These are phyloP conservation scores for Brachypodium distachyon DNA, from an alignment of 202 grass and related monocot genomes.

Conservation along the genomic window DNA sequence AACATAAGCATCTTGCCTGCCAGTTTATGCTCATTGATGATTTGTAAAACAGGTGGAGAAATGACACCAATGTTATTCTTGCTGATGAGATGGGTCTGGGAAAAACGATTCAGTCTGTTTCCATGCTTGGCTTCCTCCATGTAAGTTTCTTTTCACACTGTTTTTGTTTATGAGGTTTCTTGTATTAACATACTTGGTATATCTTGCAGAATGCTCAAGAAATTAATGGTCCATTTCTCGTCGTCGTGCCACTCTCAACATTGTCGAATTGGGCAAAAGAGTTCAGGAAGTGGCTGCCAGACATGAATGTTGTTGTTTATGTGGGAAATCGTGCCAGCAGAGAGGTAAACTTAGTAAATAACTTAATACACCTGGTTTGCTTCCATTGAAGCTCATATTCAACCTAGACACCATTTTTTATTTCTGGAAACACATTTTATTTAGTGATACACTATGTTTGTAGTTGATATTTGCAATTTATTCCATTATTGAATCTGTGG, in stretches of 20 bases:
- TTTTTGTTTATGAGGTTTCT: conserved; percentile 5
- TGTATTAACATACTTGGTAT: conserved; percentile 15
- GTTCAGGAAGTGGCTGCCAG: conserved; percentile 93
- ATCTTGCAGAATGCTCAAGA: conserved; percentile 84
- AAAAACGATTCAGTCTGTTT: conserved; percentile 98
- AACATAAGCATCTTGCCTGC: conserved; percentile 6
- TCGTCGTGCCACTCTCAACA: conserved; percentile 97
- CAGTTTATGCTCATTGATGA: background rate
- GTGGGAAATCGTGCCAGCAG: conserved; percentile 99
- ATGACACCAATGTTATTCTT: conserved; percentile 99
- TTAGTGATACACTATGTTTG: background rate
- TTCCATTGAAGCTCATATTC: background rate
- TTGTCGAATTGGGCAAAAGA: conserved; percentile 96
- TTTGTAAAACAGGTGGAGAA: conserved; percentile 76
- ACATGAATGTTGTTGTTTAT: conserved; percentile 95
- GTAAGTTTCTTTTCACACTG: conserved; percentile 24
- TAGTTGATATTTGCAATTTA: background rate
- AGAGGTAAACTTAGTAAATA: conserved; percentile 52
- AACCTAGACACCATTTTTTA: background rate
- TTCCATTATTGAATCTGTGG: background rate
- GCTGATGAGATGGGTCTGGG: conserved; percentile 99
- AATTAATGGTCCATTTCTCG: conserved; percentile 95
- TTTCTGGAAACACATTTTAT: background rate
- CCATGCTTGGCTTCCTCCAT: conserved; percentile 95
- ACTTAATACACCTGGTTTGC: background rate